Evolutionary conservation across 148 eudicot genomes (phyloP).

Genomic region (Diospyros kaki): DNA sequence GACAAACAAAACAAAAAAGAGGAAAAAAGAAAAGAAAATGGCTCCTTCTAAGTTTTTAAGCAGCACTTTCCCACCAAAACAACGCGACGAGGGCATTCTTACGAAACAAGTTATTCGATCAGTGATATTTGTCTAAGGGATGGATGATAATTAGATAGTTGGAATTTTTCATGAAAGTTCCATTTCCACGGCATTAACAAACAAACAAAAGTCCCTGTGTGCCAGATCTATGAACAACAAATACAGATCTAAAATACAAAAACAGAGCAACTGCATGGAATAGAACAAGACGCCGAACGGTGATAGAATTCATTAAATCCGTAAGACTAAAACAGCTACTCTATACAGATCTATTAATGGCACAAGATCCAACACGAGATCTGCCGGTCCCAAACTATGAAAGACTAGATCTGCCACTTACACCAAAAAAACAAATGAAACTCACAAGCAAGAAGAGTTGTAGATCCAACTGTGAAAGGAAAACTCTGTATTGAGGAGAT

Average conservation of each 20-base stretch:
- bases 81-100: no score
- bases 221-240: slow-evolving; percentile 3
- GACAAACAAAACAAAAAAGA: no score
- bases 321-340: background rate
- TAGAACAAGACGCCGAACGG: background rate
- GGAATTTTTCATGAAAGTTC: no score
- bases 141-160: no score
- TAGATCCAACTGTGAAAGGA: background rate
- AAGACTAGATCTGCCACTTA: slow-evolving; percentile 1
- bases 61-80: no score
- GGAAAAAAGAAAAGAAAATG: no score
- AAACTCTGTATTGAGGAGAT: background rate
- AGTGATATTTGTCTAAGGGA: no score
- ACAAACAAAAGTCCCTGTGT: no score
- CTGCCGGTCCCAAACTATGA: background rate
- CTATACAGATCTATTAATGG: background rate
- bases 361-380: slow-evolving; percentile 4
- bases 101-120: no score
- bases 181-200: no score
- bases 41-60: no score
- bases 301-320: background rate
- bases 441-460: background rate
- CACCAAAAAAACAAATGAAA: background rate
- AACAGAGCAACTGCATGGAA: background rate
- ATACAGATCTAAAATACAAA: slow-evolving; percentile 8